A percentile compares a stretch with the other conserved stretches of the same genome.
These are phyloP conservation scores for Trichoderma erinaceum DNA, from an alignment of 495 filamentous ascomycete genomes.

Conservation along the genomic window DNA sequence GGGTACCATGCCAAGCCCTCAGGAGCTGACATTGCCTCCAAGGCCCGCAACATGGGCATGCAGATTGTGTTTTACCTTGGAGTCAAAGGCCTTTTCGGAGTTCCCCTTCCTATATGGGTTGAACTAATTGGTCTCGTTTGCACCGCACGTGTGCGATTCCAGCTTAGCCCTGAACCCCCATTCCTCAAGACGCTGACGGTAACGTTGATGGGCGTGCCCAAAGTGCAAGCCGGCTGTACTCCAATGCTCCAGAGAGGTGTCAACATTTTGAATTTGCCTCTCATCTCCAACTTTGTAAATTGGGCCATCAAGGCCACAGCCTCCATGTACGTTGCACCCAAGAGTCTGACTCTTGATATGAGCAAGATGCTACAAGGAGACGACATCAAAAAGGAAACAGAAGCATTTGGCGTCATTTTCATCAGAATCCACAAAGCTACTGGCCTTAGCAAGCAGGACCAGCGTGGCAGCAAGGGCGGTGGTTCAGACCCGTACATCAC, in stretches of 20 bases:
- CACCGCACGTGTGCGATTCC: constrained; percentile 73
- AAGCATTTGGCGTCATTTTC: constrained; percentile 82
- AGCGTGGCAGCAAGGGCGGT: constrained; percentile 72
- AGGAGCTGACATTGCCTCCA: constrained; percentile 59
- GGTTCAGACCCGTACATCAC: constrained; percentile 91
- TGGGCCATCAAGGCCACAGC: constrained; percentile 85
- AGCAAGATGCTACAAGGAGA: constrained; percentile 86
- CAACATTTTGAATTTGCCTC: constrained; percentile 83
- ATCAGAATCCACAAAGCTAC: constrained; percentile 81
- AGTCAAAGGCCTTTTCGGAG: constrained; percentile 76
- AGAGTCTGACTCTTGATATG: constrained; percentile 87
- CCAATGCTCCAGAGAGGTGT: constrained; percentile 84
- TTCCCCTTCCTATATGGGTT: constrained; percentile 61
- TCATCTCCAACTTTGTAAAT: constrained; percentile 96
- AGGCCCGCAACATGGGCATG: constrained; percentile 91
- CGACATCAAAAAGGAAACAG: constrained; percentile 79
- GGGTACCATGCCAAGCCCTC: constrained; percentile 85
- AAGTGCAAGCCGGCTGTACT: constrained; percentile 83
- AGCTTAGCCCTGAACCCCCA: constrained; percentile 81
- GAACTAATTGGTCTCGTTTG: constrained; percentile 82
- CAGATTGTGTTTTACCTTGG: constrained; percentile 90
- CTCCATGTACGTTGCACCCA: constrained; percentile 92
- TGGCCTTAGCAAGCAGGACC: constrained; percentile 88
- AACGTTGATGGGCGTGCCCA: constrained; percentile 85
- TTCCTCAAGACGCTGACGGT: constrained; percentile 90